These are phyloP conservation scores for Colletotrichum salicis DNA, from an alignment of 2,329 filamentous ascomycete species.

Conservation along the genomic window DNA sequence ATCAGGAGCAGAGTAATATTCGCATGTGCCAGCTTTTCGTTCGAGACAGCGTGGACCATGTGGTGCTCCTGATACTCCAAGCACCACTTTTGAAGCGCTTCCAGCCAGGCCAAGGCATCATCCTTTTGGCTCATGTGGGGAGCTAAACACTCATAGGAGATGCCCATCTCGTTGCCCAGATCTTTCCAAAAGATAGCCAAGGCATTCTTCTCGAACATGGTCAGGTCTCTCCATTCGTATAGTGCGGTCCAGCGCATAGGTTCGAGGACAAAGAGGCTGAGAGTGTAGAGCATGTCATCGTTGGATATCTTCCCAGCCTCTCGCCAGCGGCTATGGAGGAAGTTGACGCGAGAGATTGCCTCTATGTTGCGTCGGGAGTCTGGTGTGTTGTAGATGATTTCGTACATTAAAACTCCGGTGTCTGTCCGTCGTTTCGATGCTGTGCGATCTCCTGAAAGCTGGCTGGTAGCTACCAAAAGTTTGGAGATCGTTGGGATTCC, in stretches of 20 bases:
- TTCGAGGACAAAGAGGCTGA: slow-evolving; percentile 67
- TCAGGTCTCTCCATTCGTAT: slow-evolving; percentile 68
- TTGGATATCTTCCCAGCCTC: slow-evolving; percentile 68
- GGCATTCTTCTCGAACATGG: slow-evolving; percentile 64
- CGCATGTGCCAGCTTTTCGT: slow-evolving; percentile 20
- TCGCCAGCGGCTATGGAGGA: slow-evolving; percentile 68
- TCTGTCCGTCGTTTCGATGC: slow-evolving; percentile 65
- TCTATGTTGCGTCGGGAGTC: slow-evolving; percentile 55
- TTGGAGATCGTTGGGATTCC: slow-evolving; percentile 65
- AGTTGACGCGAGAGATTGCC: slow-evolving; percentile 73
- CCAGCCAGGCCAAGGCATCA: slow-evolving; percentile 63
- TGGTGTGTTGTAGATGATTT: slow-evolving; percentile 57
- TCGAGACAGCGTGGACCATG: slow-evolving; percentile 53
- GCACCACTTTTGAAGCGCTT: slow-evolving; percentile 62
- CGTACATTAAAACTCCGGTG: slow-evolving; percentile 59
- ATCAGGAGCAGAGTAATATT: slow-evolving; percentile 9
- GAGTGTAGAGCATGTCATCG: slow-evolving; percentile 73
- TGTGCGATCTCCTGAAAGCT: slow-evolving; percentile 54
- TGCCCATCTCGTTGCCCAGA: slow-evolving; percentile 65
- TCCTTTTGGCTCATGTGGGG: slow-evolving; percentile 52
- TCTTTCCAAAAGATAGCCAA: slow-evolving; percentile 68
- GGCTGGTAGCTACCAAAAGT: slow-evolving; percentile 59
- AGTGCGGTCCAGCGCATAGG: slow-evolving; percentile 62
- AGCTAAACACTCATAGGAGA: slow-evolving; percentile 56
- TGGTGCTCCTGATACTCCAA: slow-evolving; percentile 57